Percentiles rank a stretch among this genome's conserved stretches.
Evolutionary conservation across 257 asterid genomes (phyloP).

Genomic region (Gentiana straminea): DNA sequence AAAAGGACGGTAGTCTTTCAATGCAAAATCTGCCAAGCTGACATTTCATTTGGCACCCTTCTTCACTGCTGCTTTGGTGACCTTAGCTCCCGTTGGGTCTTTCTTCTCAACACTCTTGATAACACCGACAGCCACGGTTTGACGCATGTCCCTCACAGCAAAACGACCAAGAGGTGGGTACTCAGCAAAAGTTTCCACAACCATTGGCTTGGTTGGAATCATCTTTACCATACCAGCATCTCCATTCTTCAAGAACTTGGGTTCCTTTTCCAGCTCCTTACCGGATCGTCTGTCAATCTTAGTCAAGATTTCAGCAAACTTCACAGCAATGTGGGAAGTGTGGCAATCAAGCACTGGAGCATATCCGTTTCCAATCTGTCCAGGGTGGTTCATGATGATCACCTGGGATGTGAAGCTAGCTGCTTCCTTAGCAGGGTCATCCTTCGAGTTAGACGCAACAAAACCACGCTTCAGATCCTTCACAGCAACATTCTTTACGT

Average conservation of each 20-base stretch:
- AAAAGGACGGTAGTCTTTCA: neutral
- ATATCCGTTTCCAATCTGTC: conserved; percentile 63
- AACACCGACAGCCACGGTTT: neutral
- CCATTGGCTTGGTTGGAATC: conserved; percentile 84
- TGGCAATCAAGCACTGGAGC: conserved; percentile 69
- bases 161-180: conserved; percentile 68
- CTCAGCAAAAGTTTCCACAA: conserved; percentile 52
- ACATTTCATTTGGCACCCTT: conserved; percentile 59
- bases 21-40: neutral
- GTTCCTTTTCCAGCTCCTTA: conserved; percentile 70
- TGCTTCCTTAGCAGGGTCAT: conserved; percentile 70
- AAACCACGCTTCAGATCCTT: conserved; percentile 80
- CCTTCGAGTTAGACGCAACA: conserved; percentile 79
- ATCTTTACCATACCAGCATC: conserved; percentile 69
- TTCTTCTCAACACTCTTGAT: conserved; percentile 66
- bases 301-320: conserved; percentile 53
- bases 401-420: conserved; percentile 62
- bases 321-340: conserved; percentile 68
- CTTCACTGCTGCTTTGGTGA: conserved; percentile 78
- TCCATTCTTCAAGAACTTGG: conserved; percentile 68
- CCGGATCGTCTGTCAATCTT: conserved; percentile 82
- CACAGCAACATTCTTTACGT: conserved; percentile 75
- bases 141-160: conserved; percentile 68
- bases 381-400: conserved; percentile 78
- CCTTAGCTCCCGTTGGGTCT: conserved; percentile 66